These are phyloP conservation scores for Zygoascus ofunaensis DNA, from an alignment of 805 yeast genomes.

Conservation along the genomic window DNA sequence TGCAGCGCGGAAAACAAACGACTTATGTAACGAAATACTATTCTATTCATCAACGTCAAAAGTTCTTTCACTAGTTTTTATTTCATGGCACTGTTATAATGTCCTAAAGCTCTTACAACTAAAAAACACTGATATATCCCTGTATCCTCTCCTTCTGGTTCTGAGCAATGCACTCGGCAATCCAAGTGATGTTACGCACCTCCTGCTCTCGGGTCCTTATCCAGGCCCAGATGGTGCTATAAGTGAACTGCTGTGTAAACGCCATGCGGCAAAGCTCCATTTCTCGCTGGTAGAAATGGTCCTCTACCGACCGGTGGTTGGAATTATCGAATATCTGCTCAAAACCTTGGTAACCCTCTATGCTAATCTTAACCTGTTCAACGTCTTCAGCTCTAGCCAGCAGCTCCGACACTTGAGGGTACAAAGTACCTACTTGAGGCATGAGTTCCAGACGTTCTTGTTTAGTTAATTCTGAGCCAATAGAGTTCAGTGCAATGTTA, in stretches of 20 bases:
- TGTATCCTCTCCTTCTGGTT: constrained; percentile 91
- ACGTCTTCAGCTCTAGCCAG: constrained; percentile 74
- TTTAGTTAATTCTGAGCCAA: constrained; percentile 68
- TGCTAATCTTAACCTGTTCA: constrained; percentile 57
- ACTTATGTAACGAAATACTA: no score
- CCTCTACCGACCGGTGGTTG: constrained; percentile 63
- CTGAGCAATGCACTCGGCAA: constrained; percentile 98
- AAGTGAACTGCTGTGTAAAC: constrained; percentile 91
- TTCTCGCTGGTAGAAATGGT: constrained; percentile 85
- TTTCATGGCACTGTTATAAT: no score
- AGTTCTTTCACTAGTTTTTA: no score
- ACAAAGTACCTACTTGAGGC: constrained; percentile 76
- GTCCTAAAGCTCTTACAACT: no score
- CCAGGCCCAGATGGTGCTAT: constrained; percentile 93
- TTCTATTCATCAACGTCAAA: no score
- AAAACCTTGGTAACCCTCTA: constrained; percentile 22
- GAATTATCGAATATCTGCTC: constrained; percentile 39
- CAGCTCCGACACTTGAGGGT: constrained; percentile 65
- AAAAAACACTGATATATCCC: constrained; percentile 82
- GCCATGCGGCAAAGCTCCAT: constrained; percentile 89
- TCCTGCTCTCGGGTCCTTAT: constrained; percentile 94
- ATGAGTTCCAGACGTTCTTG: constrained; percentile 63
- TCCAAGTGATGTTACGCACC: constrained; percentile 97
- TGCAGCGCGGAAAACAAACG: no score
- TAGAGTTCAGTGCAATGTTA: constrained; percentile 83